A percentile compares a stretch with the other conserved stretches of the same genome.
Evolutionary conservation across 176 grass and related monocot species (phyloP).

Genomic region (Paspalum notatum): DNA sequence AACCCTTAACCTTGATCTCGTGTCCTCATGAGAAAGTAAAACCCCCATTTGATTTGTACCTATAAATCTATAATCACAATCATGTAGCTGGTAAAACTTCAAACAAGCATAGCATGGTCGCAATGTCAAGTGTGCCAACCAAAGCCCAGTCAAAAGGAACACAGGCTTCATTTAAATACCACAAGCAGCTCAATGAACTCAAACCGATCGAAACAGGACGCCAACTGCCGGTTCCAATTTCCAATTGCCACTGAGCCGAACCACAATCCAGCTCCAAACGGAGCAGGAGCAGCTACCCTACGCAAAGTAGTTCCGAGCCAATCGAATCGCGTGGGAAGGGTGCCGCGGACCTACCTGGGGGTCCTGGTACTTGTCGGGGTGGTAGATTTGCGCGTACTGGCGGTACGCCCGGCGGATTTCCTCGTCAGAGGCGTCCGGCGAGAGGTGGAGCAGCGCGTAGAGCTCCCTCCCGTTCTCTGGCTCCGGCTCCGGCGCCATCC

Average conservation of each 20-base stretch:
- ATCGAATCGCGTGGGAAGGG: not conserved
- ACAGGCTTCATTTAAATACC: not conserved
- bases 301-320: not conserved
- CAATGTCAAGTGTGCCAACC: not conserved
- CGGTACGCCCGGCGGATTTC: constrained; percentile 92
- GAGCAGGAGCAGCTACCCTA: constrained; percentile 13
- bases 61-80: not conserved
- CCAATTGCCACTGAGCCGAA: not conserved
- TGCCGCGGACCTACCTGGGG: constrained; percentile 45
- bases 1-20: constrained; percentile 13
- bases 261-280: not conserved
- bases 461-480: constrained; percentile 62
- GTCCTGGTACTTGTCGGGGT: constrained; percentile 88
- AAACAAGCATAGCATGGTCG: not conserved
- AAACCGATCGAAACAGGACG: constrained; percentile 1
- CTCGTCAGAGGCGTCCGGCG: constrained; percentile 73
- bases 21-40: not conserved
- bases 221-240: not conserved
- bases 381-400: constrained; percentile 93
- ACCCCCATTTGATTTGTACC: not conserved
- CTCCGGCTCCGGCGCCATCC: constrained; percentile 49
- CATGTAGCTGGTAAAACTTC: not conserved
- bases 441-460: constrained; percentile 87
- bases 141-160: not conserved
- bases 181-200: constrained; percentile 15